These are phyloP conservation scores for Xylaria sp. DNA, from an alignment of 495 filamentous ascomycete genomes.

Conservation along the genomic window DNA sequence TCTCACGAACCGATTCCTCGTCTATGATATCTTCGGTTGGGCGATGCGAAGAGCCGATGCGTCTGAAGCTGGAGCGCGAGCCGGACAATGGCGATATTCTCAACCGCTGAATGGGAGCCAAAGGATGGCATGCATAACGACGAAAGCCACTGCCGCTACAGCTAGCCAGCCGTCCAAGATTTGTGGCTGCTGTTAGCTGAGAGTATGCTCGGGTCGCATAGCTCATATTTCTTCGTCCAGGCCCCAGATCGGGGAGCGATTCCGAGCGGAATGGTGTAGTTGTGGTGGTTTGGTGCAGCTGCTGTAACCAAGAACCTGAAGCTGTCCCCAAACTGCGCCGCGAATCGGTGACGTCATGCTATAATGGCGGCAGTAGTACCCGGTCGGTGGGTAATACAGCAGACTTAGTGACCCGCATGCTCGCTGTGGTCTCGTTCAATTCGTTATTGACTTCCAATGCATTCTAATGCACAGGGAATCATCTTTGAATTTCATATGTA, in stretches of 20 bases:
- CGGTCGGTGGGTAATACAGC: background rate
- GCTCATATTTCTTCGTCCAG: conserved; percentile 34
- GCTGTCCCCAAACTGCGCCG: background rate
- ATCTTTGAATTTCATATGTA: too few species aligned
- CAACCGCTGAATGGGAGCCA: background rate
- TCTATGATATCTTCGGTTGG: conserved; percentile 20
- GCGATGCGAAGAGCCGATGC: conserved; percentile 11
- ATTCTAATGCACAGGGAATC: too few species aligned
- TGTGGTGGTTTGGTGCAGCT: background rate
- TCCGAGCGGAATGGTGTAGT: conserved; percentile 1
- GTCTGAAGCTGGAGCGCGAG: background rate
- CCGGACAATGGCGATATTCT: background rate
- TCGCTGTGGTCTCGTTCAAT: background rate
- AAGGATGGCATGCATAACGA: background rate
- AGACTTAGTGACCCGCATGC: background rate
- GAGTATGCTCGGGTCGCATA: conserved; percentile 40
- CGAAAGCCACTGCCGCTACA: conserved; percentile 14
- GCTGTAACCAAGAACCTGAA: background rate
- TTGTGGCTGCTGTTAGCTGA: conserved; percentile 33
- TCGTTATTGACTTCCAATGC: too few species aligned
- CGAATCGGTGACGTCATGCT: conserved; percentile 17
- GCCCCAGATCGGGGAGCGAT: background rate
- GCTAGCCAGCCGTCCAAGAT: conserved; percentile 28
- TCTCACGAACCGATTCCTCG: conserved; percentile 44
- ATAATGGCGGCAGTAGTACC: background rate